Conservation (phyloP, 2,329 filamentous ascomycete species). For the Talaromyces sp. region DNA sequence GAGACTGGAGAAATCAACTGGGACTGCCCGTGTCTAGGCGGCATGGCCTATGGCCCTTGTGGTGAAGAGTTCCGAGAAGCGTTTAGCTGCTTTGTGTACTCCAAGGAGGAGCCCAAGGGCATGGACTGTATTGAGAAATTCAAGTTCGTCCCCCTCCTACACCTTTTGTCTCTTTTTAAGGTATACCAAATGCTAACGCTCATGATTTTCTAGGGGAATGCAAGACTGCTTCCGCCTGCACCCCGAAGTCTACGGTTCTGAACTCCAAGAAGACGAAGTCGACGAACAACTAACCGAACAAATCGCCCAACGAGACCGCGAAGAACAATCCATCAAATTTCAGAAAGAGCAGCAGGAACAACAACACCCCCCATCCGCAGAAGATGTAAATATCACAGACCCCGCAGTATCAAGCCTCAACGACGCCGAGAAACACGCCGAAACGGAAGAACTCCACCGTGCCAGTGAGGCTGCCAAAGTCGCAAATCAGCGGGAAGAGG, state of each 20-base stretch:
- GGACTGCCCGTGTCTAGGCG: constrained; percentile 96
- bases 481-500: constrained; percentile 38
- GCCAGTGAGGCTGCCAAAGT: constrained; percentile 17
- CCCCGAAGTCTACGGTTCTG: constrained; percentile 87
- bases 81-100: constrained; percentile 98
- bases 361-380: neutral
- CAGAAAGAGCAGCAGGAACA: constrained; percentile 1
- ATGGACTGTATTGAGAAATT: constrained; percentile 98
- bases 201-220: constrained; percentile 68
- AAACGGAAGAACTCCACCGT: constrained; percentile 23
- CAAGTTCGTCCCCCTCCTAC: constrained; percentile 62
- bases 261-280: constrained; percentile 72
- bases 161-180: neutral
- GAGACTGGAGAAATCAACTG: constrained; percentile 99
- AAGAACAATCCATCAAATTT: constrained; percentile 14
- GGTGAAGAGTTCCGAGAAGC: constrained; percentile 92
- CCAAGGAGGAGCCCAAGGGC: constrained; percentile 89
- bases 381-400: constrained; percentile 16
- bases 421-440: constrained; percentile 26
- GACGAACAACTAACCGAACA: constrained; percentile 35
- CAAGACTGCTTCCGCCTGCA: constrained; percentile 93
- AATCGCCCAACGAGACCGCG: constrained; percentile 21
- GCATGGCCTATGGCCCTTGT: constrained; percentile 95
- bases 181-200: no score
- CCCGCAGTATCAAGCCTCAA: constrained; percentile 24